phyloP scores from a whole-genome alignment of 2,329 filamentous ascomycete species.

The Huntiella savannae region DNA sequence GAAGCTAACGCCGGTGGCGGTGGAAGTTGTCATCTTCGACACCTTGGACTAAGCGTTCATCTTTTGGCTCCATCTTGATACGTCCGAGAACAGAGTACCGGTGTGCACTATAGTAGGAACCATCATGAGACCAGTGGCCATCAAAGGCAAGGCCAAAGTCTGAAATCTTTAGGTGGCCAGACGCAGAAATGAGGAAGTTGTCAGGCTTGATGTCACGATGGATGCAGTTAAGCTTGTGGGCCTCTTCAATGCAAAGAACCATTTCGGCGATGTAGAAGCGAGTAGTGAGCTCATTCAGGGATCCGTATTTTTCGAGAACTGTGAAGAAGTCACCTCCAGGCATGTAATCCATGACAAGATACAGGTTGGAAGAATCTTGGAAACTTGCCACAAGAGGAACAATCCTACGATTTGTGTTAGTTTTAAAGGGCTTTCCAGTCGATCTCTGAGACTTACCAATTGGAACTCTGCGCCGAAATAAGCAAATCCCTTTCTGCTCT shows the following conservation, averaged over 20 bases:
- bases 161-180: slow-evolving; percentile 83
- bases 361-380: slow-evolving; percentile 66
- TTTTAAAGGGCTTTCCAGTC: background rate
- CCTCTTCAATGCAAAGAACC: slow-evolving; percentile 86
- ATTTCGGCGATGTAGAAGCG: slow-evolving; percentile 89
- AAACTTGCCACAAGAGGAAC: slow-evolving; percentile 78
- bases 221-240: slow-evolving; percentile 73
- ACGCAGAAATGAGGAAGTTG: slow-evolving; percentile 80
- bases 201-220: slow-evolving; percentile 94
- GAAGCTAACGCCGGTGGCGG: slow-evolving; percentile 9
- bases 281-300: slow-evolving; percentile 58
- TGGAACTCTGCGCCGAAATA: slow-evolving; percentile 69
- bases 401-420: slow-evolving; percentile 32
- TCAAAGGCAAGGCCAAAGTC: slow-evolving; percentile 94
- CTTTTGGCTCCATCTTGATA: slow-evolving; percentile 50
- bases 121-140: slow-evolving; percentile 85
- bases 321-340: slow-evolving; percentile 87
- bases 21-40: slow-evolving; percentile 15
- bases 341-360: slow-evolving; percentile 97
- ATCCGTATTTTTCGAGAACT: slow-evolving; percentile 66
- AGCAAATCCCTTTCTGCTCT: slow-evolving; percentile 84
- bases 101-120: slow-evolving; percentile 68
- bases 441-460: slow-evolving; percentile 34
- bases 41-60: slow-evolving; percentile 24
- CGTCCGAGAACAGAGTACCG: slow-evolving; percentile 62